Percentiles rank a stretch among this genome's conserved stretches.
Conservation (phyloP, 345 rosid species). For the Excoecaria agallocha region DNA sequence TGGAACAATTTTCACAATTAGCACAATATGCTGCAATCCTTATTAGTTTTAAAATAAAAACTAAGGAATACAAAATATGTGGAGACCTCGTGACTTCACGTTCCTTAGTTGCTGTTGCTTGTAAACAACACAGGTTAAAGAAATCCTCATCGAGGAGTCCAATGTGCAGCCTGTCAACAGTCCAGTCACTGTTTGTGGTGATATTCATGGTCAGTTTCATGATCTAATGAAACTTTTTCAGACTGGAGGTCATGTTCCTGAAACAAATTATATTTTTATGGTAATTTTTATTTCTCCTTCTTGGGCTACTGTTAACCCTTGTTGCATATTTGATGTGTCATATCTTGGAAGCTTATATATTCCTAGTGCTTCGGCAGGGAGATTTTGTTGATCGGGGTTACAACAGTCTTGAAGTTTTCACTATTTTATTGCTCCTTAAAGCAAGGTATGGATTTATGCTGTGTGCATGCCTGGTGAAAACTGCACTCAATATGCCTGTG, state of each 20-base stretch:
- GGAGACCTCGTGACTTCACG: background rate
- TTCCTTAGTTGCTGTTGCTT: slow-evolving; percentile 3
- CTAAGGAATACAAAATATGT: background rate
- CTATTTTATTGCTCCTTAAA: slow-evolving; percentile 91
- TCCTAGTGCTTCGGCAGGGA: slow-evolving; percentile 51
- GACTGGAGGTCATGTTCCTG: slow-evolving; percentile 98
- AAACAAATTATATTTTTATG: slow-evolving; percentile 97
- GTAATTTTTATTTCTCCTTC: slow-evolving; percentile 25
- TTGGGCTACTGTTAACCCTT: slow-evolving; percentile 7
- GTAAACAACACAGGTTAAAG: slow-evolving; percentile 68
- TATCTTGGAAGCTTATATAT: slow-evolving; percentile 4
- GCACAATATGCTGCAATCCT: background rate
- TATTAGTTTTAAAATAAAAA: background rate
- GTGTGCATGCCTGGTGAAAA: slow-evolving; percentile 2
- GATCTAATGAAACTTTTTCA: slow-evolving; percentile 98
- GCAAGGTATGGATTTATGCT: slow-evolving; percentile 53
- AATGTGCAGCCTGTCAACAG: slow-evolving; percentile 99
- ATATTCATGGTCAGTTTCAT: slow-evolving; percentile 99
- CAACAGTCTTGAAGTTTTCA: slow-evolving; percentile 95
- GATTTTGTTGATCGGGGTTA: slow-evolving; percentile 96
- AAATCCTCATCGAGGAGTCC: slow-evolving; percentile 93
- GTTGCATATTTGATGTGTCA: background rate
- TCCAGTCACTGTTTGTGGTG: slow-evolving; percentile 99
- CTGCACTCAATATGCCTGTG: background rate
- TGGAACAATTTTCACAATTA: background rate